These are phyloP conservation scores for Allium sativum DNA, from an alignment of 106 monocot species.

Conservation along the genomic window DNA sequence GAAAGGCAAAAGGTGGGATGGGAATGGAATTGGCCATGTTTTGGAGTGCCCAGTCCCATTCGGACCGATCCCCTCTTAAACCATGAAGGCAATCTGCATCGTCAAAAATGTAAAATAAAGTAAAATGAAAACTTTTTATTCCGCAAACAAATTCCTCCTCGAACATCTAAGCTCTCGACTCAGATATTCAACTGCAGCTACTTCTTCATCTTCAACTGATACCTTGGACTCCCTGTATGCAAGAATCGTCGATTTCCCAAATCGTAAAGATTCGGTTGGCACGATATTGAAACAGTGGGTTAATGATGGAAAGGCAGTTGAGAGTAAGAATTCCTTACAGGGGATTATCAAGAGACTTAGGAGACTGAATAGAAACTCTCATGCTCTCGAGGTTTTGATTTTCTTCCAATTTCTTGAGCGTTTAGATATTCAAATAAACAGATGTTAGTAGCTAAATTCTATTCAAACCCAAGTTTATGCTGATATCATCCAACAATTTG, in stretches of 20 bases:
- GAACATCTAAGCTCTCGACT: neutral
- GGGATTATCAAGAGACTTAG: conserved; percentile 17
- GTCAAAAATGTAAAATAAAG: no score
- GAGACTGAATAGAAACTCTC: conserved; percentile 1
- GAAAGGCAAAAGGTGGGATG: no score
- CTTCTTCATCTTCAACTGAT: neutral
- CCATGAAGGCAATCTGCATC: no score
- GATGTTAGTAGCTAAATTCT: neutral
- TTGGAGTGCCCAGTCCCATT: no score
- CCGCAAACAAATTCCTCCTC: neutral
- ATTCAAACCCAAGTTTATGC: no score
- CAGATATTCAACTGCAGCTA: neutral
- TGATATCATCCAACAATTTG: no score
- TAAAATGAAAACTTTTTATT: conserved; percentile 6
- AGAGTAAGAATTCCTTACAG: conserved; percentile 1
- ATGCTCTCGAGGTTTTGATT: conserved; percentile 27
- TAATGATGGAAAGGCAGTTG: conserved; percentile 11
- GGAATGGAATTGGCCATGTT: no score
- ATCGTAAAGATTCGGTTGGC: conserved; percentile 13
- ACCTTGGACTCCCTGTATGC: conserved; percentile 9
- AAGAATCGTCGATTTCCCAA: neutral
- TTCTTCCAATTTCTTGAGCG: neutral
- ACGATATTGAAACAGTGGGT: conserved; percentile 29
- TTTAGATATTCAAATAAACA: neutral
- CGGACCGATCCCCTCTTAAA: no score